Evolutionary conservation across 2,329 filamentous ascomycete genomes (phyloP).

Genomic region (Bisporella sp.): DNA sequence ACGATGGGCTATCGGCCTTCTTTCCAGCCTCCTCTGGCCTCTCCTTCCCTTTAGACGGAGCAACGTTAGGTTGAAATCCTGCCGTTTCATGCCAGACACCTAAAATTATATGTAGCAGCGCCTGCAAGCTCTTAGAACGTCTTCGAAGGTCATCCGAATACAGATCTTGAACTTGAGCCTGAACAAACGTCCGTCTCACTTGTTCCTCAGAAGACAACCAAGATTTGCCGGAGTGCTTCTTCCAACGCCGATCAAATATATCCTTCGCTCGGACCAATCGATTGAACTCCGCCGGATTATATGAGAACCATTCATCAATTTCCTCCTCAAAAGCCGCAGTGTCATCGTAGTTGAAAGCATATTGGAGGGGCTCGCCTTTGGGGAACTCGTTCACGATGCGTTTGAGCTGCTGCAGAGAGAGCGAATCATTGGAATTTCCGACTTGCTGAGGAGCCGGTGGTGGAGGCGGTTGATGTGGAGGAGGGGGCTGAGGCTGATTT

Average conservation of each 20-base stretch:
- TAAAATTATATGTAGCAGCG: slow-evolving; percentile 54
- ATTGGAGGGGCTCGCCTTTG: slow-evolving; percentile 60
- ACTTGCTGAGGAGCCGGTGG: slow-evolving; percentile 23
- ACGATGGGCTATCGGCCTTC: slow-evolving; percentile 22
- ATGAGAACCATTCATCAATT: slow-evolving; percentile 96
- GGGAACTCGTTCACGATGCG: slow-evolving; percentile 70
- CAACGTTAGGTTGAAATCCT: slow-evolving; percentile 27
- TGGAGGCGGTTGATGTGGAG: slow-evolving; percentile 27
- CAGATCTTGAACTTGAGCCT: slow-evolving; percentile 40
- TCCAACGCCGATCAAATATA: slow-evolving; percentile 73
- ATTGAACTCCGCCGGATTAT: slow-evolving; percentile 78
- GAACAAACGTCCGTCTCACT: slow-evolving; percentile 49
- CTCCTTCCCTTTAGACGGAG: neutral
- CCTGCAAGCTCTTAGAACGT: slow-evolving; percentile 47
- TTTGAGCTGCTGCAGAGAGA: slow-evolving; percentile 68
- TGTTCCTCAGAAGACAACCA: slow-evolving; percentile 63
- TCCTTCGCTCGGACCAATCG: slow-evolving; percentile 69
- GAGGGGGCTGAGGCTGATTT: slow-evolving; percentile 31
- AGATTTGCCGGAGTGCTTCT: slow-evolving; percentile 41
- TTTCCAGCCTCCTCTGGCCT: slow-evolving; percentile 22
- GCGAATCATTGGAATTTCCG: slow-evolving; percentile 52
- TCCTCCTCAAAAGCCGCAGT: slow-evolving; percentile 73
- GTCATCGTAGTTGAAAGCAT: slow-evolving; percentile 80
- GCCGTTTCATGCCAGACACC: slow-evolving; percentile 67
- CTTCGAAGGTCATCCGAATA: slow-evolving; percentile 40